Percentiles rank a stretch among this genome's conserved stretches.
These are phyloP conservation scores for Echium plantagineum DNA, from an alignment of 257 asterid genomes.

Conservation along the genomic window DNA sequence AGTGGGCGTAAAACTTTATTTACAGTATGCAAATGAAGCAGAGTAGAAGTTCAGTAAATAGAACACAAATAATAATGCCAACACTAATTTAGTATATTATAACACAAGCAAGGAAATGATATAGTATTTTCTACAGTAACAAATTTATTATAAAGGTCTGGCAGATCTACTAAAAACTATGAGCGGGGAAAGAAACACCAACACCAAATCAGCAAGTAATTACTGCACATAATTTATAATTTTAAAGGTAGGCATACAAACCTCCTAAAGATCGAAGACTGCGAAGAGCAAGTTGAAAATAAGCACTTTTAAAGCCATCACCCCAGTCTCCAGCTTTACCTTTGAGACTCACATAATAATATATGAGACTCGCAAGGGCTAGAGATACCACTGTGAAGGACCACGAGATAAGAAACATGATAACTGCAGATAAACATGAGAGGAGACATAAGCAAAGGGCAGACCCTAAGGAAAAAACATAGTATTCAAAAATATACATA, in stretches of 20 bases:
- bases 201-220: not conserved
- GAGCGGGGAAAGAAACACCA: not conserved
- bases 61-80: too few relatives aligned
- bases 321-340: conserved; percentile 99
- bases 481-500: too few relatives aligned
- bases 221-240: not conserved
- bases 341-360: conserved; percentile 87
- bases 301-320: conserved; percentile 98
- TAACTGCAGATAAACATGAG: conserved; percentile 41
- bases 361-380: conserved; percentile 88
- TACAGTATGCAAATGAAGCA: too few relatives aligned
- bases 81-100: too few relatives aligned
- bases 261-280: conserved; percentile 98
- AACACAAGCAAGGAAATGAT: too few relatives aligned
- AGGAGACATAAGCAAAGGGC: not conserved
- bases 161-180: not conserved
- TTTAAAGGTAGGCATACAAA: conserved; percentile 24
- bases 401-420: conserved; percentile 98
- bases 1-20: too few relatives aligned
- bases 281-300: conserved; percentile 98
- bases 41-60: too few relatives aligned
- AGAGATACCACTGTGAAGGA: conserved; percentile 82
- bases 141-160: too few relatives aligned
- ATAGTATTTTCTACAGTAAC: too few relatives aligned
- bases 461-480: too few relatives aligned